Base-by-base conservation (phyloP, 2,329 filamentous ascomycete genomes). In the Fusarium piperis region DNA sequence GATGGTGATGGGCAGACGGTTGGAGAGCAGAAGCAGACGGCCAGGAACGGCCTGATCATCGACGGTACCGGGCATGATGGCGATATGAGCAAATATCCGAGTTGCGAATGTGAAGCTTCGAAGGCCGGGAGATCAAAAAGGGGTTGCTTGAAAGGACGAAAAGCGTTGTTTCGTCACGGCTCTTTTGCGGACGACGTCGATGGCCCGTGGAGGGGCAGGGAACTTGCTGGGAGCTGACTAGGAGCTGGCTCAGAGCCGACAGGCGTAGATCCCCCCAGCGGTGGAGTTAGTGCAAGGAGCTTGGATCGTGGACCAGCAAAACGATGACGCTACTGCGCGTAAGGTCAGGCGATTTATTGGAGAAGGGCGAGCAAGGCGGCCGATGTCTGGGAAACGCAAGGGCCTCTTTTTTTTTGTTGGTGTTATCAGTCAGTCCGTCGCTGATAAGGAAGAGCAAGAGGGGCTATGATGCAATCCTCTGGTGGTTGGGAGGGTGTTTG, bases 1-100 rank as follows among this genome's bases (percentile, higher is more conserved):
- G 84, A 98, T 97, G 72, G 95, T 98, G 81, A 98, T 97, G 65
- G 96, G 95, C 44, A 98, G 88, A 61, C 96, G 93, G 81, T 99
- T 99, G 36, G 95, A 98, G 76, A 98, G 91, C 53, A 98, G 91
- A 58, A 98, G 89, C 59, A 98, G 87, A 71, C 89, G 84, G 70
- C 86, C 85, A 8, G 81, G 78, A 35, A 78, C 77, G 52, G 79
- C 78, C 46, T 76, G 74, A 65, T 79, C 76, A 65, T 82, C 78
- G 57, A 79, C 78, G 68, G 77, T 76, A 58, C 75, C 77, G 35
- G 83, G 79, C 82, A 84, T 83, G 59, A 59, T 80, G 71, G 57
- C 35, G 46, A 51, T 52, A 28, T 51, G 32, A 13, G 39, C 12
- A 30, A 55, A 46, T 48, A 26, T 35, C 9, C 16, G 16, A 38